Evolutionary conservation across 108 stramenopile species (phyloP).

Genomic region (Parietichytrium sp.): DNA sequence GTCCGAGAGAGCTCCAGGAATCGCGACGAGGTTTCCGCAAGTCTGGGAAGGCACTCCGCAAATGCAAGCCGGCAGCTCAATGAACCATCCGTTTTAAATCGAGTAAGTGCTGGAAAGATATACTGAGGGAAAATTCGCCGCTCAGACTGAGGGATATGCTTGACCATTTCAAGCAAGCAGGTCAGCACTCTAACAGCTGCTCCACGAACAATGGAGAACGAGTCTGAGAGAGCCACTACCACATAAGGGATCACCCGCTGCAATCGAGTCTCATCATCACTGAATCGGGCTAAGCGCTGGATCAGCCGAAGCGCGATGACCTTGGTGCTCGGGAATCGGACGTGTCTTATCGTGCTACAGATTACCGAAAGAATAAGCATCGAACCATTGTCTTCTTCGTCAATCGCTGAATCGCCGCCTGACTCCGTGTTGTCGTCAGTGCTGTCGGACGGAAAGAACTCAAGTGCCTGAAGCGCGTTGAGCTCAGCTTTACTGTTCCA

Average conservation of each 20-base stretch:
- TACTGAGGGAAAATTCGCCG: constrained; percentile 86
- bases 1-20: constrained; percentile 82
- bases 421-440: too few relatives aligned
- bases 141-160: constrained; percentile 82
- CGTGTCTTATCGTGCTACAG: constrained; percentile 77
- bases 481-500: too few relatives aligned
- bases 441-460: too few relatives aligned
- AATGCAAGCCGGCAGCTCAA: constrained; percentile 79
- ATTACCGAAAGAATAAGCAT: constrained; percentile 79
- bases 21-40: constrained; percentile 78
- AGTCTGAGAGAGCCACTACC: constrained; percentile 76
- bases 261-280: constrained; percentile 79
- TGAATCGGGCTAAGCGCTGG: constrained; percentile 68
- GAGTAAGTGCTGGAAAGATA: constrained; percentile 83
- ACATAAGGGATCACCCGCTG: constrained; percentile 87
- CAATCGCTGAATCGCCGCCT: neutral
- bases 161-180: constrained; percentile 66
- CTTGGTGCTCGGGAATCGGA: constrained; percentile 78
- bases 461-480: too few relatives aligned
- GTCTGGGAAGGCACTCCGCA: constrained; percentile 71
- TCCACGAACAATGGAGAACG: constrained; percentile 77
- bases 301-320: constrained; percentile 82
- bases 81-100: constrained; percentile 76
- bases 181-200: constrained; percentile 70
- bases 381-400: neutral